phyloP scores from a whole-genome alignment of 176 grass and related monocot genomes.

The Aegilops longissima region DNA sequence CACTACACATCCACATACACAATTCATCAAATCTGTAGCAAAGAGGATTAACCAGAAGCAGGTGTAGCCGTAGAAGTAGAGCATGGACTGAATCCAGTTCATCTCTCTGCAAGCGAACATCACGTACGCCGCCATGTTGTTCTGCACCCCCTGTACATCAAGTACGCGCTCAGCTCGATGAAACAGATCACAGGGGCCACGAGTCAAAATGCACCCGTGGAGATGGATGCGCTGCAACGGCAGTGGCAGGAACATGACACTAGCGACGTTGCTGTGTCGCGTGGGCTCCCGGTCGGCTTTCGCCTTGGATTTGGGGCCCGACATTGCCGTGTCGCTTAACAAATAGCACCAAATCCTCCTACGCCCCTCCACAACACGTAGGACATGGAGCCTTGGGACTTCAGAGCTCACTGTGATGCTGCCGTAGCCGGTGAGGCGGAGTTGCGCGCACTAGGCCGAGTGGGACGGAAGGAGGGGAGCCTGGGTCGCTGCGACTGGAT shows the following conservation, averaged over 20 bases:
- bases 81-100: conserved; percentile 56
- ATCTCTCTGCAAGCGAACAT: conserved; percentile 72
- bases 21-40: no score
- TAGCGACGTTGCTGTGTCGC: conserved; percentile 54
- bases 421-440: no score
- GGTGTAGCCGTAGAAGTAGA: conserved; percentile 65
- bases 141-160: conserved; percentile 68
- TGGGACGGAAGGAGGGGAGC: no score
- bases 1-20: no score
- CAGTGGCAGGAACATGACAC: conserved; percentile 58
- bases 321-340: no score
- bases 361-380: no score
- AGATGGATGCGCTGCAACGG: neutral
- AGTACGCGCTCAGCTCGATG: conserved; percentile 77
- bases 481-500: no score
- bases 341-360: no score
- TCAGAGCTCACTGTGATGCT: no score
- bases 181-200: conserved; percentile 33
- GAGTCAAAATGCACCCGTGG: no score
- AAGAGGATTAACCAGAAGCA: conserved; percentile 23
- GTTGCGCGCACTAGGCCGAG: no score
- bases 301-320: conserved; percentile 32
- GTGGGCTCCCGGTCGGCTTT: conserved; percentile 35
- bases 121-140: conserved; percentile 55
- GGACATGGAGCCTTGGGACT: no score